Base-by-base conservation (phyloP, 2,329 filamentous ascomycete species). In the Fusarium irregulare region DNA sequence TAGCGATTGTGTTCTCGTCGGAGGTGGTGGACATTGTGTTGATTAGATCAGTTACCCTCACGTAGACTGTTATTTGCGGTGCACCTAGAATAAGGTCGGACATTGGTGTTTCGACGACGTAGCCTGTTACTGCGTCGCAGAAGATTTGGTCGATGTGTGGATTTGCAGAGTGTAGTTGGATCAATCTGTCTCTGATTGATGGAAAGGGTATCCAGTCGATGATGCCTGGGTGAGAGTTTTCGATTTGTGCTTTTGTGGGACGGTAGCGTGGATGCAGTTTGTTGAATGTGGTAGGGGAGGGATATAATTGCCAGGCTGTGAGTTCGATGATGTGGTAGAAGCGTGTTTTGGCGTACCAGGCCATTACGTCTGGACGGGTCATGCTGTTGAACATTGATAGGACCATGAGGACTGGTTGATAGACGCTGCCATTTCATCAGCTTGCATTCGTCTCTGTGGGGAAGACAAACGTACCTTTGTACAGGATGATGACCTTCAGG, bases 291-390 rank as follows among this genome's bases (percentile, higher is more conserved):
- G 60, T 50, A 3, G 67, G 44, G 2, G 74, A 78, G 7, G 77
- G 77, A 20, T 68, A 78, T 2, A 78, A 54, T 74, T 78, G 76
- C 76, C 76, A 78, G 5, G 76, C 76, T 4, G 76, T 78, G 46
- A 78, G 73, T 48, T 78, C 77, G 37, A 78, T 74, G 37, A 79
- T 78, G 59, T 78, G 76, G 48, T 64, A 78, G 64, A 78, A 78
- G 7, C 77, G 71, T 3, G 77, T 80, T 27, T 78, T 86, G 12
- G 82, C 86, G 8, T 80, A 80, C 76, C 76, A 78, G 2, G 76
- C 73, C 70, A 80, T 80, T 32, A 78, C 77, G 42, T 78, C 78
- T 6, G 78, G 78, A 0, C 78, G 68, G 0, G 77, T 78, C 51
- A 79, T 73, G 66, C 77, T 78, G 58, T 79, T 79, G 62, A 79